These are phyloP conservation scores for Penicillium mononematosum DNA, from an alignment of 495 filamentous ascomycete species.

Conservation along the genomic window DNA sequence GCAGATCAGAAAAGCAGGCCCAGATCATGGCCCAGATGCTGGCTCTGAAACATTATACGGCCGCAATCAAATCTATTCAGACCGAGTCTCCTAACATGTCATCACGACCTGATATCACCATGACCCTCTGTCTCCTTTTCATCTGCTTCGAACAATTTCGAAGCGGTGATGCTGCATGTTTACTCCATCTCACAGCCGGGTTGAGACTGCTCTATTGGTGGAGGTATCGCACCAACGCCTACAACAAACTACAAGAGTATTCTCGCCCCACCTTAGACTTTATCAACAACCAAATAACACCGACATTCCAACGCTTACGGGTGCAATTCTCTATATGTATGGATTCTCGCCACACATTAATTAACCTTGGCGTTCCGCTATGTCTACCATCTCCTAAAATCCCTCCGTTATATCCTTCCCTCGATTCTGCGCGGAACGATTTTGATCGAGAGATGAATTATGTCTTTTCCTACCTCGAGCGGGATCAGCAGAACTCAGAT, in stretches of 20 bases:
- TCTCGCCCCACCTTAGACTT: conserved; percentile 6
- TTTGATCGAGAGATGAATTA: conserved; percentile 10
- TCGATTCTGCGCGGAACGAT: conserved; percentile 4
- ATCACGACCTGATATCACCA: conserved; percentile 3
- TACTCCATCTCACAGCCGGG: conserved; percentile 12
- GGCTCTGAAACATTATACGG: conserved; percentile 10
- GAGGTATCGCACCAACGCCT: conserved; percentile 3
- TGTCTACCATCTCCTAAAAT: conserved; percentile 5
- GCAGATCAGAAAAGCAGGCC: conserved; percentile 1
- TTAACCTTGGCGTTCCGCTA: conserved; percentile 5
- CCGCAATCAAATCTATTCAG: conserved; percentile 5
- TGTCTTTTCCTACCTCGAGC: conserved; percentile 5
- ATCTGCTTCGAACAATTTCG: conserved; percentile 21
- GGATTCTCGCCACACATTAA: conserved; percentile 8
- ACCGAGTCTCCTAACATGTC: conserved; percentile 6
- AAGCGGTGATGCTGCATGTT: conserved; percentile 15
- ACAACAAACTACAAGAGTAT: conserved; percentile 2
- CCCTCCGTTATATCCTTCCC: conserved; percentile 4
- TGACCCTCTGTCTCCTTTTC: conserved; percentile 17
- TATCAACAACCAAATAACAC: conserved; percentile 11
- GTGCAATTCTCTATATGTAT: conserved; percentile 15
- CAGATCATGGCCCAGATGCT: conserved; percentile 6
- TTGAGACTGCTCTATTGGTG: conserved; percentile 12
- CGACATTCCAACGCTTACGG: conserved; percentile 6
- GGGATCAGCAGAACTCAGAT: neutral